Base-by-base conservation (phyloP, 2,329 filamentous ascomycete genomes). In the Zasmidium cellare region DNA sequence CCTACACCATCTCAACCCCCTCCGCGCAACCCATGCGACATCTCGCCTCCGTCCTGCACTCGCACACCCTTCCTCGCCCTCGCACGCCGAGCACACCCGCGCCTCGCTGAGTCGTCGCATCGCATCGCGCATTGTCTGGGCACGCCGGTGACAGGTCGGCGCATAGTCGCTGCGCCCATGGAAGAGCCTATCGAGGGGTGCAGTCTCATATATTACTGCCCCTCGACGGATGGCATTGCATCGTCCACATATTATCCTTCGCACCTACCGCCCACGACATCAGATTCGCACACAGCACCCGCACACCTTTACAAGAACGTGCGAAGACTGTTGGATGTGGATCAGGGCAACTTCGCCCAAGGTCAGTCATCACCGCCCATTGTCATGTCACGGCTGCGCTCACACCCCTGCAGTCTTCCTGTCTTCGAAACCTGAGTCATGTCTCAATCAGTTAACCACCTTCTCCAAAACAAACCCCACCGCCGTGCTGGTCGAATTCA, bases 201-300 rank as follows among this genome's bases (percentile, higher is more conserved):
- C 63, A 67, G 66, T 58, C 67, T 69, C 48, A 61, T 72, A 59
- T 72, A 72, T 59, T 67, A 66, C 56, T 70, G 69, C 65, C 62
- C 65, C 44, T 65, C 51, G 46, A 52, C 62, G 44, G 49, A 62
- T 41, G 35, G 16, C 7, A 41, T 14, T 18, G 35, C 11, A 14
- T 41, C 35, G 5, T 9, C 35, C 7, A 9, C 67, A 18, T 69
- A 68, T 57, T 56, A 61, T n/a, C n/a, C 52, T 25, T 19, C 53
- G 24, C 51, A 44, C 25, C 61, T 59, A 28, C 69, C 67, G 9
- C 46, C 56, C 14, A 28, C 47, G 20, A 47, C 58, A 24, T 35
- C 57, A 11, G 45, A 64, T 31, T 14, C 28, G 7, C 28, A 41
- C 35, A 9, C 35, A 14, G 11, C 16, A 7, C 28, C 28, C 28